Evolutionary conservation across 2,329 filamentous ascomycete genomes (phyloP).

Genomic region (Tolypocladium inflatum): DNA sequence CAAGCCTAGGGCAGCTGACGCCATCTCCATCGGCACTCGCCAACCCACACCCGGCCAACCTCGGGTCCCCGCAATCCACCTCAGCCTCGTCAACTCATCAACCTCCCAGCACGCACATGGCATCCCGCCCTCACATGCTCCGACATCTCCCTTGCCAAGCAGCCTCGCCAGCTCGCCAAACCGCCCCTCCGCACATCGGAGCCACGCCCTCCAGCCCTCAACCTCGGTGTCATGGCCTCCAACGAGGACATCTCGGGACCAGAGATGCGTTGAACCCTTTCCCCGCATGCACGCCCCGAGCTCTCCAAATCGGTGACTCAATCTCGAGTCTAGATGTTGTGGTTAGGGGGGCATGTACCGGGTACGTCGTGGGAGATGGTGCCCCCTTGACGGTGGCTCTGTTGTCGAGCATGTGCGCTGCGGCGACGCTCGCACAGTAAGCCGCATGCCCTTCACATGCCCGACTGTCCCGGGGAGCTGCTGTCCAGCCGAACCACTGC

Average conservation of each 20-base stretch:
- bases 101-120: not conserved
- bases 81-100: not conserved
- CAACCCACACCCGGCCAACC: not conserved
- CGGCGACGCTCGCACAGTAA: not conserved
- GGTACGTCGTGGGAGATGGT: not conserved
- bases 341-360: not conserved
- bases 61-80: slow-evolving; percentile 1
- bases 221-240: not conserved
- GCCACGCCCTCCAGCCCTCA: not conserved
- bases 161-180: not conserved
- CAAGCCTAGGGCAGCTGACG: not conserved
- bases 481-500: not conserved
- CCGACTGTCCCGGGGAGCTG: not conserved
- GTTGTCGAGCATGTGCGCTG: not conserved
- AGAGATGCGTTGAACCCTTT: not conserved
- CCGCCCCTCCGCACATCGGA: not conserved
- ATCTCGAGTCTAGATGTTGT: not conserved
- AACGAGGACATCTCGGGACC: not conserved
- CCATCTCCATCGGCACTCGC: not conserved
- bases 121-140: not conserved
- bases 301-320: not conserved
- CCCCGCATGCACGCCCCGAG: not conserved
- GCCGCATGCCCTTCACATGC: not conserved
- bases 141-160: not conserved
- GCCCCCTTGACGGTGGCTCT: not conserved